These are phyloP conservation scores for Rosa persica DNA, from an alignment of 306 rosid species.

Conservation along the genomic window DNA sequence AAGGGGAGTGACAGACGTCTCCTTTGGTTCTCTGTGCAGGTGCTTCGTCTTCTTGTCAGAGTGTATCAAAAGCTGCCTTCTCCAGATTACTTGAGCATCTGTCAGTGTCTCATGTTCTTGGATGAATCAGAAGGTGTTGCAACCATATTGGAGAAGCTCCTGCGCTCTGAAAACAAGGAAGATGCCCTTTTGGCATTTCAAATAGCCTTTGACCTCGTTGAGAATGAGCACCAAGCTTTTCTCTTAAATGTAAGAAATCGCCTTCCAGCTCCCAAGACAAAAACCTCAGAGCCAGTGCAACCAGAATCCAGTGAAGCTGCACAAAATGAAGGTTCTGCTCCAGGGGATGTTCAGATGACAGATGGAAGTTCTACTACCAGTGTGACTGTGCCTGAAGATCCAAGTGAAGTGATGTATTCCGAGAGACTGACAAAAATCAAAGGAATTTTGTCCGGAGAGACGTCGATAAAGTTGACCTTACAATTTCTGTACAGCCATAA, in stretches of 20 bases:
- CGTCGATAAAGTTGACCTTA: constrained; percentile 84
- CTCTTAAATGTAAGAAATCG: constrained; percentile 78
- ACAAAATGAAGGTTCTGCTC: constrained; percentile 53
- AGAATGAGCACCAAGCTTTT: constrained; percentile 97
- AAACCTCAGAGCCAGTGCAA: constrained; percentile 46
- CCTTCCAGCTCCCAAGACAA: constrained; percentile 65
- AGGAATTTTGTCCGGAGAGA: constrained; percentile 94
- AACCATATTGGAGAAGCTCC: constrained; percentile 80
- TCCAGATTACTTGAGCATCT: constrained; percentile 94
- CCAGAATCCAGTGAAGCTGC: constrained; percentile 52
- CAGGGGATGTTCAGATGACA: constrained; percentile 80
- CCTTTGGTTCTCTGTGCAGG: constrained; percentile 45
- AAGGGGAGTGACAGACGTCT: not conserved
- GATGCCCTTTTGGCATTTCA: constrained; percentile 92
- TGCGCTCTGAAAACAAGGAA: constrained; percentile 84
- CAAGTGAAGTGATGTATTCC: constrained; percentile 67
- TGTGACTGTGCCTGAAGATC: constrained; percentile 59
- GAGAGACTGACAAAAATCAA: constrained; percentile 80
- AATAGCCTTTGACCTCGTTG: constrained; percentile 93
- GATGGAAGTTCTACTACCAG: constrained; percentile 53
- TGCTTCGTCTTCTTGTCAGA: constrained; percentile 88
- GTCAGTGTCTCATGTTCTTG: constrained; percentile 97
- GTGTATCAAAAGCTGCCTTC: constrained; percentile 91
- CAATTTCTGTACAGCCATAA: constrained; percentile 95
- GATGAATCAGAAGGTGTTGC: constrained; percentile 92